Evolutionary conservation across 352 stramenopile species (phyloP), one percentile per base, ranked within the genome.

Genomic region (Phytophthora colocasiae): DNA sequence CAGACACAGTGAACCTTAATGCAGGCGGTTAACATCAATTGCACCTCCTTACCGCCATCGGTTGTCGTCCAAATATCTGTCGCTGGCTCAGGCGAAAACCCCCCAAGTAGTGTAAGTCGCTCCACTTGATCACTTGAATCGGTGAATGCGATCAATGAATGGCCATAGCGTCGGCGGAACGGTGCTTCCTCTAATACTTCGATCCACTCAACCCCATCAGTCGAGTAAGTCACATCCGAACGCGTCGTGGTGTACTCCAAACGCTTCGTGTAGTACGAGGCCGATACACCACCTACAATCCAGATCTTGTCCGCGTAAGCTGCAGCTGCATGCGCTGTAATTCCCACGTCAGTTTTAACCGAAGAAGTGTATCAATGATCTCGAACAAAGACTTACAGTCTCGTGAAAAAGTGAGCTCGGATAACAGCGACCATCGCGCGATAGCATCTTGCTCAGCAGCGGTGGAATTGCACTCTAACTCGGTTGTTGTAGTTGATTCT

Each of bases 281-380:
- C 78, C n/a, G 87, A 92, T 9, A 93, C 79, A 1, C 87, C 83
- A 47, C 85, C 82, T 15, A 95, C 80, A 49, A 92, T 73, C 82
- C 83, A 93, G 36, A 93, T 81, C 56, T 83, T 75, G 36, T 81
- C 68, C 2, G 58, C 66, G 48, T 91, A 93, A 48, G 73, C 81
- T 15, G 78, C 70, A 1, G 83, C 78, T 12, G 87, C 83, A 58
- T 95, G 85, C 1, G 83, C 85, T 95, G 54, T 3, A 51, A 8
- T 68, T 34, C 29, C 31, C 31, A 36, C 31, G 31, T 36, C 31
- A 36, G 31, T 36, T 36, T 36, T 14, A 36, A 36, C 31, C 31
- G 9, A 10, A 36, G 31, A 12, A 10, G 14, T 36, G 14, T 14
- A 36, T 10, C 31, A 14, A 36, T 10, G 31, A 26, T 10, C 29